Evolutionary conservation across 495 filamentous ascomycete species (phyloP).

Genomic region (Aspergillus leporis): DNA sequence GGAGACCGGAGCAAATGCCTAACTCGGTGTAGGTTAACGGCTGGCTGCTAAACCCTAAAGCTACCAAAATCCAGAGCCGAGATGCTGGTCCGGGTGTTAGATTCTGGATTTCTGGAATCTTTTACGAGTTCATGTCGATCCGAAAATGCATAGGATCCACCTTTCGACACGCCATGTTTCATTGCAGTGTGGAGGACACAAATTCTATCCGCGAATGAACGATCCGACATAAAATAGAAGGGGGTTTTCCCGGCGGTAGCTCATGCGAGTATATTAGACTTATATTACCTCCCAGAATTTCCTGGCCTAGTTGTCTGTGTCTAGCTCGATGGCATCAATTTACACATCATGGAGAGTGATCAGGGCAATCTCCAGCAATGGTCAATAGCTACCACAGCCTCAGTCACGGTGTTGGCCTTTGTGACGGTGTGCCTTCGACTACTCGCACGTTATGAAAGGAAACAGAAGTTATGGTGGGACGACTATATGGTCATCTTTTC

Average conservation of each 20-base stretch:
- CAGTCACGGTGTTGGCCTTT: slow-evolving; percentile 34
- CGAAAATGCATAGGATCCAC: background rate
- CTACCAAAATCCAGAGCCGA: background rate
- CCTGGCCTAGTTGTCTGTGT: background rate
- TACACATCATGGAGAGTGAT: slow-evolving; percentile 8
- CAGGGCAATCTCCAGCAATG: slow-evolving; percentile 32
- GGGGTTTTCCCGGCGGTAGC: background rate
- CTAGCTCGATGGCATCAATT: background rate
- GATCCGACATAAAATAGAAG: background rate
- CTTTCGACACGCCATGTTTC: background rate
- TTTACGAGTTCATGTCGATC: background rate
- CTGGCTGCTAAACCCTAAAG: background rate
- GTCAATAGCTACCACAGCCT: slow-evolving; percentile 31
- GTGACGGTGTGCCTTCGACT: slow-evolving; percentile 34
- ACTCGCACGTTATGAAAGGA: slow-evolving; percentile 29
- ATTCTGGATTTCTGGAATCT: background rate
- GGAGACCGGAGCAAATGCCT: background rate
- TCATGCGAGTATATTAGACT: background rate
- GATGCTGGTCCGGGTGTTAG: background rate
- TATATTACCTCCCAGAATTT: background rate
- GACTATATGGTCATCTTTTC: slow-evolving; percentile 40
- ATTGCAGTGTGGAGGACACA: background rate
- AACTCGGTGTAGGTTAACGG: slow-evolving; percentile 1
- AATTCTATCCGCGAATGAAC: background rate
- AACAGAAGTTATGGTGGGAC: slow-evolving; percentile 41